phyloP scores from a whole-genome alignment of 306 rosid species.

The Purshia tridentata region DNA sequence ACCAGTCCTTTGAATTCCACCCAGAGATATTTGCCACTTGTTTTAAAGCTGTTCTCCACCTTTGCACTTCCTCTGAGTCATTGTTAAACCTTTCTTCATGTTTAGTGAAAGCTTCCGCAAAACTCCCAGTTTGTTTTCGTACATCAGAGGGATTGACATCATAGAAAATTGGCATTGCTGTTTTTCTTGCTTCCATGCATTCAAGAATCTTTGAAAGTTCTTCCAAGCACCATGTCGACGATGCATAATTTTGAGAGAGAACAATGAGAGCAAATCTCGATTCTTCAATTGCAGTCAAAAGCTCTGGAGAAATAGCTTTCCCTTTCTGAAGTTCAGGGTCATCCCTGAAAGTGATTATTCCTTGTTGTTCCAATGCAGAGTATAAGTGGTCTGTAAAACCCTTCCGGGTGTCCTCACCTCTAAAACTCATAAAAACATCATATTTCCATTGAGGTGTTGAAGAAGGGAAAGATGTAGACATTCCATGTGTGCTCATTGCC shows the following conservation, averaged over 20 bases:
- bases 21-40: neutral
- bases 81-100: neutral
- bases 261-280: too few species aligned
- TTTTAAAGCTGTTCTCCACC: neutral
- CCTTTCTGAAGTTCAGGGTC: too few species aligned
- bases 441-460: neutral
- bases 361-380: too few species aligned
- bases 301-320: too few species aligned
- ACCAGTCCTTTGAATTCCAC: neutral
- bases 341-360: too few species aligned
- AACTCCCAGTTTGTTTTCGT: neutral
- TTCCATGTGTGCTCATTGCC: too few species aligned
- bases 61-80: neutral
- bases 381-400: too few species aligned
- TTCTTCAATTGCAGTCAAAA: too few species aligned
- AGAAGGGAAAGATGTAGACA: too few species aligned
- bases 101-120: neutral
- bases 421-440: neutral
- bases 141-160: neutral
- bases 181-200: neutral
- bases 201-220: slow-evolving; percentile 3
- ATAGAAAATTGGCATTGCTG: slow-evolving; percentile 4
- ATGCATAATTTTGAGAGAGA: too few species aligned
- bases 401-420: neutral
- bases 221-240: neutral